These are phyloP conservation scores for Diaporthe ilicicola DNA, from an alignment of 2,329 filamentous ascomycete species.

Conservation along the genomic window DNA sequence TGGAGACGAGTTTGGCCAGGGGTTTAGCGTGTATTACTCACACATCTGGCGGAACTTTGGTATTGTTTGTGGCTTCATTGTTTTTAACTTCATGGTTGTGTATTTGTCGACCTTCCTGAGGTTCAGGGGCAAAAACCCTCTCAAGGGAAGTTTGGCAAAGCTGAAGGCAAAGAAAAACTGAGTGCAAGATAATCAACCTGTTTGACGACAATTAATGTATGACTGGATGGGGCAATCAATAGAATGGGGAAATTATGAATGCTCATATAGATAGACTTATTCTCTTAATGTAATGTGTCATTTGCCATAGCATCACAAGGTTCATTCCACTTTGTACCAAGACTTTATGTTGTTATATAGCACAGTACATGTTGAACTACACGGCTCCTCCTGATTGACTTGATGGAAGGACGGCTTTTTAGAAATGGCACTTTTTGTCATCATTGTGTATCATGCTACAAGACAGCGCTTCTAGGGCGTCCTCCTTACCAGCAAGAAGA, in stretches of 20 bases:
- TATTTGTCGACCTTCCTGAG: conserved; percentile 56
- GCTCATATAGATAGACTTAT: neutral
- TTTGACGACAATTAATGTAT: fast-evolving
- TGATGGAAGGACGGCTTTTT: too few species aligned
- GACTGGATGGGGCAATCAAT: neutral
- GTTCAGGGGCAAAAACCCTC: conserved; percentile 14
- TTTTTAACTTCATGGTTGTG: conserved; percentile 68
- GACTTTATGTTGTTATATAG: too few species aligned
- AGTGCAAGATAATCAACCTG: neutral
- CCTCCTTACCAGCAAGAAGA: too few species aligned
- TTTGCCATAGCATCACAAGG: neutral
- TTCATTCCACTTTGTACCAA: too few species aligned
- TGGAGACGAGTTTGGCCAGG: conserved; percentile 61
- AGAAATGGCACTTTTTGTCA: too few species aligned
- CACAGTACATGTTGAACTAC: too few species aligned
- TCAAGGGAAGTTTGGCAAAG: conserved; percentile 10
- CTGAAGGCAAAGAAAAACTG: neutral
- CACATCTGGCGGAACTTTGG: conserved; percentile 76
- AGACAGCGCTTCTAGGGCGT: too few species aligned
- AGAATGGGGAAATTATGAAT: neutral
- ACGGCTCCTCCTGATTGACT: too few species aligned
- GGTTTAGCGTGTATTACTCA: conserved; percentile 59
- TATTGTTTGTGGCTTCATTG: conserved; percentile 61
- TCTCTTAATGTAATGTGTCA: neutral
- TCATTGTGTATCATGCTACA: too few species aligned